A percentile compares a stretch with the other conserved stretches of the same genome.
Evolutionary conservation across 1,284 basidiomycete genomes (phyloP).

Genomic region (Athelia psychrophila): DNA sequence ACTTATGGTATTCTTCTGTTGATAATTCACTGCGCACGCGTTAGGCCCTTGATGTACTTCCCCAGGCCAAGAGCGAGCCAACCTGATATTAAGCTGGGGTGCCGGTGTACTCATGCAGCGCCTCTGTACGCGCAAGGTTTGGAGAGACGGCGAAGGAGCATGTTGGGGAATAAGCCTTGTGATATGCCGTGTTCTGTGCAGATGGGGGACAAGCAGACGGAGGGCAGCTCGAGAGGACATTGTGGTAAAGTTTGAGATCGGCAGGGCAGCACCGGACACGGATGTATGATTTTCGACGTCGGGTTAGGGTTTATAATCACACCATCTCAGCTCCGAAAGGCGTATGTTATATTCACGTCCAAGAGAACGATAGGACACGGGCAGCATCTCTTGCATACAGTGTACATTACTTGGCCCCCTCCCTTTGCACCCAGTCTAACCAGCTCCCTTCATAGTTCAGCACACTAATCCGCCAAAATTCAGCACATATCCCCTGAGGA

Average conservation of each 20-base stretch:
- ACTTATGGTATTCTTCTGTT: conserved; percentile 68
- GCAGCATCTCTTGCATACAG: not conserved
- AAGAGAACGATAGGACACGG: too few relatives aligned
- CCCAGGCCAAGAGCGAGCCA: conserved; percentile 8
- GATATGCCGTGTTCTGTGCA: not conserved
- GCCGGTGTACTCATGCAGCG: conserved; percentile 44
- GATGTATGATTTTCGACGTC: not conserved
- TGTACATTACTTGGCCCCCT: conserved; percentile 32
- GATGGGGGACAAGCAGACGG: not conserved
- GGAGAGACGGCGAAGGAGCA: conserved; percentile 8
- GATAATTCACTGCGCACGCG: conserved; percentile 47
- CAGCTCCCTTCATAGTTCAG: conserved; percentile 91
- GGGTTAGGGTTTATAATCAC: conserved; percentile 2
- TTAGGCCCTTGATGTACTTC: not conserved
- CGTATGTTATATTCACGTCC: not conserved
- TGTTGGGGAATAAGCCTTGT: conserved; percentile 5
- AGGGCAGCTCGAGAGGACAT: not conserved
- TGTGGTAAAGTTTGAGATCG: not conserved
- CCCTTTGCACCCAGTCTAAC: conserved; percentile 85
- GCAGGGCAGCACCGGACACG: not conserved
- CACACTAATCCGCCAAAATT: conserved; percentile 42
- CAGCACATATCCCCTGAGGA: conserved; percentile 1
- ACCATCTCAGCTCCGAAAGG: not conserved
- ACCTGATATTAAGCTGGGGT: conserved; percentile 48
- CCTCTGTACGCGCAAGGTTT: conserved; percentile 12